Evolutionary conservation across 805 yeast genomes (phyloP).

Genomic region (Schwanniomyces polymorphus): DNA sequence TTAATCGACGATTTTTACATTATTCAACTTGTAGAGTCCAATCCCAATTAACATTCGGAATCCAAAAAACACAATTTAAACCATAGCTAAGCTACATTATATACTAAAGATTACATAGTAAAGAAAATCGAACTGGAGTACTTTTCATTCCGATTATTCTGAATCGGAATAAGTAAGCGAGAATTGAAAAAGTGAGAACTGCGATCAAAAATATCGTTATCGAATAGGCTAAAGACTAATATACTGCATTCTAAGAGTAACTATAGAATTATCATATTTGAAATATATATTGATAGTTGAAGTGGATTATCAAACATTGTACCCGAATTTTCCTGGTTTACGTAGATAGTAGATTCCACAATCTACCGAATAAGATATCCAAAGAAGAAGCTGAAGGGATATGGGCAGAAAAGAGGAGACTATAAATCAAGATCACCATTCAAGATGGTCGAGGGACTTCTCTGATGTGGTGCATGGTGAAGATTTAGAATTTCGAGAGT

Average conservation of each 20-base stretch:
- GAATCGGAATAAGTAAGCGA: neutral
- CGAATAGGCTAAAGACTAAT: neutral
- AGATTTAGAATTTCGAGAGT: conserved; percentile 31
- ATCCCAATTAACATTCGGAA: no score
- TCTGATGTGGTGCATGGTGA: conserved; percentile 40
- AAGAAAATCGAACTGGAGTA: no score
- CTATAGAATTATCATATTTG: neutral
- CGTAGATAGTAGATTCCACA: neutral
- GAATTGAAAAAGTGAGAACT: neutral
- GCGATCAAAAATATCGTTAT: neutral
- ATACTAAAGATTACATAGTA: no score
- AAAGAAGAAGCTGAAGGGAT: neutral
- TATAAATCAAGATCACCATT: neutral
- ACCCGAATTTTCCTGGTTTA: neutral
- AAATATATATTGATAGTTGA: neutral
- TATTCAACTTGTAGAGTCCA: no score
- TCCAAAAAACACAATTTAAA: no score
- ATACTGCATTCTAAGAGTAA: neutral
- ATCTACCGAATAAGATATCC: neutral
- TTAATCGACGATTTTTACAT: no score
- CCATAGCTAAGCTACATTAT: no score
- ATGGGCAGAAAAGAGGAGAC: neutral
- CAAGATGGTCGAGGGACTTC: conserved; percentile 15
- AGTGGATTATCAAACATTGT: neutral
- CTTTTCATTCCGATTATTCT: no score